Evolutionary conservation across 768 basidiomycete species (phyloP), one percentile per base, ranked within the genome.

Genomic region (Astraeus odoratus): DNA sequence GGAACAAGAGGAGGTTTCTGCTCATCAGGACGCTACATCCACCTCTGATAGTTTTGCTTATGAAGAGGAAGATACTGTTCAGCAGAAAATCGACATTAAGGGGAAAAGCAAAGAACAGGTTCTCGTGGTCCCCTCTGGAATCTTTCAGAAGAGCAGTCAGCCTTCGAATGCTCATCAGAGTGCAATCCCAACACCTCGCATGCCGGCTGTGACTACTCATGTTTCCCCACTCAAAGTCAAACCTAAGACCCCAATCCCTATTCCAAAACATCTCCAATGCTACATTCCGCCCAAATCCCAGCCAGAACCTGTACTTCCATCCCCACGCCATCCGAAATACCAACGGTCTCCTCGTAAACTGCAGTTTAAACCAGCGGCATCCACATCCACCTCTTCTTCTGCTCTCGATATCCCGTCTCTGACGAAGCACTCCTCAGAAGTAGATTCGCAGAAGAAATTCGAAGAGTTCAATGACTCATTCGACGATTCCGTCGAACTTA

Each of bases 251-350:
- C 82, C 82, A 3, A 61, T 74, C 8, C 62, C 72, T 16, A 55
- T 63, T n/a, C 61, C 63, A 16, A 79, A 77, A 50, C 64, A 65
- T 24, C 65, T 70, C 10, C 85, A 84, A 46, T 79, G 81, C 1
- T 81, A 83, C 57, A 70, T 86, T 6, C 73, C 81, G 0, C 58
- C 71, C 3, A 81, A 89, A 26, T 78, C 94, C 62, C 73, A 89
- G 3, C 71, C 74, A 15, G 77, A 78, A 47, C 73, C 80, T 5
- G 68, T 71, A 23, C 64, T 75, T 15, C 15, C 76, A 75, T 16
- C 67, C 59, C 44, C 72, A 25, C 43, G 60, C 67, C 50, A 55
- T n/a, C 59, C 55, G 20, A 51, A 60, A 43, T 57, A 48, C 34
- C 49, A 59, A 26, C 54, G 64, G 24, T 59, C 61, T n/a, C 62